Conservation (phyloP, 139 green algal species). For the Dunaliella sp. region DNA sequence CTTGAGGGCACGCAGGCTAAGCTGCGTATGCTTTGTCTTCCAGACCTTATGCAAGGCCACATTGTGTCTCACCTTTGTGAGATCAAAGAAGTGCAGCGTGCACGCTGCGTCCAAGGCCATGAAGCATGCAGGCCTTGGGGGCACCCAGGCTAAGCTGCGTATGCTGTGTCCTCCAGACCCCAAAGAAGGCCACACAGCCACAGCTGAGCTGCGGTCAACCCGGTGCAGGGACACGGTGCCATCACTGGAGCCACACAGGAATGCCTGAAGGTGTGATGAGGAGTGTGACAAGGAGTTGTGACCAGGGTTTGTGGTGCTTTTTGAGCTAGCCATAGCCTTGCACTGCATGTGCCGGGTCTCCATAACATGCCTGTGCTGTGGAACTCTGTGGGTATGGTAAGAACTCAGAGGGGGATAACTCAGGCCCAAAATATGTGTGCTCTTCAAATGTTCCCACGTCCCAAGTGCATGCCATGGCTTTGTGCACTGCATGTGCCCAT, state of each 20-base stretch:
- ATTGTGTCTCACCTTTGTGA: slow-evolving; percentile 34
- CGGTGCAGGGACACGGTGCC: slow-evolving; percentile 43
- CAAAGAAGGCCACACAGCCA: slow-evolving; percentile 27
- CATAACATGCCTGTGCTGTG: too few relatives aligned
- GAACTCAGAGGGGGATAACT: too few relatives aligned
- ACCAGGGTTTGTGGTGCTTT: too few relatives aligned
- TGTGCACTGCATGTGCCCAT: too few relatives aligned
- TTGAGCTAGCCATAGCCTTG: too few relatives aligned
- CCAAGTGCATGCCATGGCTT: too few relatives aligned
- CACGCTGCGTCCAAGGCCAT: slow-evolving; percentile 35
- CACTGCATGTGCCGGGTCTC: too few relatives aligned
- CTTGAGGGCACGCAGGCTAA: slow-evolving; percentile 36
- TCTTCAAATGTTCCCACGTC: too few relatives aligned
- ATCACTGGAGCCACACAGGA: slow-evolving; percentile 4
- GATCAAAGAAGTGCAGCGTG: slow-evolving; percentile 39
- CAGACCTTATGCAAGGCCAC: too few relatives aligned
- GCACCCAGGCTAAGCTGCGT: slow-evolving; percentile 30
- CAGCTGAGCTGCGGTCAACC: slow-evolving; percentile 1
- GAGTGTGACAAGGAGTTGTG: too few relatives aligned
- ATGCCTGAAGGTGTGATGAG: slow-evolving; percentile 15
- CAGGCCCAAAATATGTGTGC: too few relatives aligned
- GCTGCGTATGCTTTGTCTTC: slow-evolving; percentile 19
- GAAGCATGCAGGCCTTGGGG: slow-evolving; percentile 31
- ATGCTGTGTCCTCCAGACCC: slow-evolving; percentile 12
- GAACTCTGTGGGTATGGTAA: too few relatives aligned